phyloP scores from a whole-genome alignment of 352 stramenopile species.

The Vaucheria bursata region DNA sequence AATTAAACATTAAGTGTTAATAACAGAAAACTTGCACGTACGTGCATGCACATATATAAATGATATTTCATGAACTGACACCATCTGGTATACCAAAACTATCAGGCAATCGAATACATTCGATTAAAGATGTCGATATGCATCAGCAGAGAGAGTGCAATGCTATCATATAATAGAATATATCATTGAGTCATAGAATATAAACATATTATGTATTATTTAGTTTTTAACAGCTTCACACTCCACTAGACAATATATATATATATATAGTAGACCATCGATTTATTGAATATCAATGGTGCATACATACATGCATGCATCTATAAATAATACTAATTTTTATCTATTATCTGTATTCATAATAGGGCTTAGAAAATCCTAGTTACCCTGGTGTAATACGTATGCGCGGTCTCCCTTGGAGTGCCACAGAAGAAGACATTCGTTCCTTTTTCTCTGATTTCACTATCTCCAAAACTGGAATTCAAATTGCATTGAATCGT shows the following conservation, averaged over 20 bases:
- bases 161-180: not conserved
- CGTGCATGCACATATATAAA: no score
- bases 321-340: no score
- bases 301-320: no score
- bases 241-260: not conserved
- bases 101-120: no score
- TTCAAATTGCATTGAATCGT: conserved; percentile 33
- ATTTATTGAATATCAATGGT: not conserved
- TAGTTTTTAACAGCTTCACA: not conserved
- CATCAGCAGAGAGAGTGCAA: no score
- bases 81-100: no score
- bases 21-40: no score
- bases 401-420: conserved; percentile 45
- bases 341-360: no score
- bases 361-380: no score
- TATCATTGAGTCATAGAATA: not conserved
- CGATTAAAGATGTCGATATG: not conserved
- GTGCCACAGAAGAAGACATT: conserved; percentile 32
- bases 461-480: conserved; percentile 16
- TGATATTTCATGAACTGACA: not conserved
- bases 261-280: not conserved
- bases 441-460: conserved; percentile 36
- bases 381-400: no score
- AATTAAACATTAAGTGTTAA: no score
- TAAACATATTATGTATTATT: not conserved